These are phyloP conservation scores for Pestalotiopsis sp. DNA, from an alignment of 2,329 filamentous ascomycete genomes.

Conservation along the genomic window DNA sequence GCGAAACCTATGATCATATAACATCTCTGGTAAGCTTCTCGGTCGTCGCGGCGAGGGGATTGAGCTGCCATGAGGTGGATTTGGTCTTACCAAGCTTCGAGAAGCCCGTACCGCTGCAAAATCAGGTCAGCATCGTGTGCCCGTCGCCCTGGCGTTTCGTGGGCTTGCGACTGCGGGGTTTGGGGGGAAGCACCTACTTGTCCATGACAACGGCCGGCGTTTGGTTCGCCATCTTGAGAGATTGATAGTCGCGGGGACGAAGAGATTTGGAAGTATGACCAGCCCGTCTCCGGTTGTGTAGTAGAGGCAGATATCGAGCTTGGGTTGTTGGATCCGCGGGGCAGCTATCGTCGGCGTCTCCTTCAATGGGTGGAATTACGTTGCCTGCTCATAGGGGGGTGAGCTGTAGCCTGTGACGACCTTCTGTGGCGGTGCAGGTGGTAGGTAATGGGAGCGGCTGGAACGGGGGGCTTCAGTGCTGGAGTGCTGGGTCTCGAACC, in stretches of 20 bases:
- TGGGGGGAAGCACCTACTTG: constrained; percentile 73
- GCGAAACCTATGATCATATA: constrained; percentile 72
- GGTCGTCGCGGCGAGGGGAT: constrained; percentile 10
- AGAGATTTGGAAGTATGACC: neutral
- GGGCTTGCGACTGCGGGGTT: constrained; percentile 19
- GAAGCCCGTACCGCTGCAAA: constrained; percentile 90
- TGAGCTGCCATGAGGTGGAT: neutral
- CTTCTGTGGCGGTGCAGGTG: constrained; percentile 10
- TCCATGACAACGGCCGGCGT: constrained; percentile 99
- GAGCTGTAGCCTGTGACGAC: constrained; percentile 6
- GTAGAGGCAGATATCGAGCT: neutral
- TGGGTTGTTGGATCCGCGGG: neutral
- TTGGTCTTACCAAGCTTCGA: constrained; percentile 85
- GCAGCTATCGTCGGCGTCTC: constrained; percentile 3
- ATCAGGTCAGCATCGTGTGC: constrained; percentile 36
- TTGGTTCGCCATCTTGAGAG: constrained; percentile 83
- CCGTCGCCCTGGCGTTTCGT: no score
- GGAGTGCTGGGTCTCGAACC: neutral
- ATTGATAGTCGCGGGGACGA: neutral
- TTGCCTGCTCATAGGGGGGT: constrained; percentile 1
- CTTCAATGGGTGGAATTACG: neutral
- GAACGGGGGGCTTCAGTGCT: neutral
- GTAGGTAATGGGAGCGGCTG: neutral
- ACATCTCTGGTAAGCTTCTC: neutral
- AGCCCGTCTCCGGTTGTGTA: neutral